Percentiles rank a stretch among this genome's conserved stretches.
These are phyloP conservation scores for Haplographium delicatum DNA, from an alignment of 495 filamentous ascomycete genomes.

Conservation along the genomic window DNA sequence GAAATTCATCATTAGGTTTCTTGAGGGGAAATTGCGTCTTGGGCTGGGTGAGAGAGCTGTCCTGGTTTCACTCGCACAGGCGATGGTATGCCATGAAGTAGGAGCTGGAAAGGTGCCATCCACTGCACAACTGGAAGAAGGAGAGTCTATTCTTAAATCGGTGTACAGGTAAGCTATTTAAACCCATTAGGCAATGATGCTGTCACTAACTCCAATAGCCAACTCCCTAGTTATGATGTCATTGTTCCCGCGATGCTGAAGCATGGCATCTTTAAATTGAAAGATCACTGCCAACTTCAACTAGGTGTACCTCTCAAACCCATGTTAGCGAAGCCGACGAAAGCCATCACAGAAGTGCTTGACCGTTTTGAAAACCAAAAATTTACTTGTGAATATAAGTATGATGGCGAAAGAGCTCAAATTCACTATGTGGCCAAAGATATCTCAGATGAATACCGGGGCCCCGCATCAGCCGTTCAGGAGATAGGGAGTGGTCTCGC, in stretches of 20 bases:
- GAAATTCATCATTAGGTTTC: constrained; percentile 85
- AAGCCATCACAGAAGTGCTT: constrained; percentile 96
- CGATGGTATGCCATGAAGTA: constrained; percentile 76
- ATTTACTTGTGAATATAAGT: constrained; percentile 99
- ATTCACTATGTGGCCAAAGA: constrained; percentile 95
- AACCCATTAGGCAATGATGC: too few relatives aligned
- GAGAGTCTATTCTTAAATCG: constrained; percentile 77
- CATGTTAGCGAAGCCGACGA: constrained; percentile 98
- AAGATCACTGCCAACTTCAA: constrained; percentile 83
- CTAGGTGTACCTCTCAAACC: constrained; percentile 95
- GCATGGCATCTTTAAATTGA: constrained; percentile 75
- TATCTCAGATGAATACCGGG: constrained; percentile 56
- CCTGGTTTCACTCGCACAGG: constrained; percentile 81
- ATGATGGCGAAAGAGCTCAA: constrained; percentile 94
- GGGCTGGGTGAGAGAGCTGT: constrained; percentile 91
- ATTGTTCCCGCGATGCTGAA: constrained; percentile 86
- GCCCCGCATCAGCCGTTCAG: constrained; percentile 44
- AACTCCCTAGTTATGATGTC: constrained; percentile 91
- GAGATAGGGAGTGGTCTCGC: constrained; percentile 61
- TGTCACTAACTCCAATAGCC: too few relatives aligned
- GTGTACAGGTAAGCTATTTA: constrained; percentile 72
- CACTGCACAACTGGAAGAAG: constrained; percentile 69
- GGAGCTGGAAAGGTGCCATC: constrained; percentile 60
- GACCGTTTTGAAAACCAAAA: constrained; percentile 93
- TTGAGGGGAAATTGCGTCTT: constrained; percentile 89